Evolutionary conservation across 2,329 filamentous ascomycete genomes (phyloP).

Genomic region (Colletotrichum trifolii): DNA sequence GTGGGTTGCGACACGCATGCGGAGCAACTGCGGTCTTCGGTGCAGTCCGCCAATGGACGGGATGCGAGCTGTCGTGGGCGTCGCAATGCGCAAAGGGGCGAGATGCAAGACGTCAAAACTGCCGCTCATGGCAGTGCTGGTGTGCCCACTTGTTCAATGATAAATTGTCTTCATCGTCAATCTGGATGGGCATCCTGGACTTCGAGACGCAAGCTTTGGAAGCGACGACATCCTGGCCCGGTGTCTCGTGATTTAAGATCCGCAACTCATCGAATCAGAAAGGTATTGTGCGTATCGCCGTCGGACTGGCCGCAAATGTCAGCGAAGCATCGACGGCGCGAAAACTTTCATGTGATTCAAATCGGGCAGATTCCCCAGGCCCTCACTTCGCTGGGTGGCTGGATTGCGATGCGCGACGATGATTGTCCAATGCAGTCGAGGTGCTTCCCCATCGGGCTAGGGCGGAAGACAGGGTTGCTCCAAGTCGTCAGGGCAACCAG

Average conservation of each 20-base stretch:
- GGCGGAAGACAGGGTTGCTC: not conserved
- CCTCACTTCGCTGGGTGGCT: conserved; percentile 6
- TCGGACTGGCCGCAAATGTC: conserved; percentile 8
- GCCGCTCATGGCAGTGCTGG: too few relatives aligned
- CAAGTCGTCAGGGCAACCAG: conserved; percentile 27
- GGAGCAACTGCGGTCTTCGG: not conserved
- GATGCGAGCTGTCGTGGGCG: too few relatives aligned
- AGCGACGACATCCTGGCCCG: too few relatives aligned
- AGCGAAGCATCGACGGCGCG: not conserved
- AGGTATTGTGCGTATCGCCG: not conserved
- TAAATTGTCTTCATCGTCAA: too few relatives aligned
- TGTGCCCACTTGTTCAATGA: too few relatives aligned
- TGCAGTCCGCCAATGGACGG: too few relatives aligned
- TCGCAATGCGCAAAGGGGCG: too few relatives aligned
- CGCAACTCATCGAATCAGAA: not conserved
- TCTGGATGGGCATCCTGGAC: too few relatives aligned
- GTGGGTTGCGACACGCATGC: not conserved
- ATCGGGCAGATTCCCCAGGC: conserved; percentile 1
- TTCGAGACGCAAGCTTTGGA: too few relatives aligned
- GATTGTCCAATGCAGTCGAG: conserved; percentile 23
- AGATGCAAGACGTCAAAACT: too few relatives aligned
- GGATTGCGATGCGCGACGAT: not conserved
- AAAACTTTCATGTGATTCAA: conserved; percentile 23
- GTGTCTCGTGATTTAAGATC: too few relatives aligned
- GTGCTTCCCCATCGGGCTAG: conserved; percentile 25